Conservation (phyloP, 2,329 filamentous ascomycete genomes). For the Biscogniauxia marginata region DNA sequence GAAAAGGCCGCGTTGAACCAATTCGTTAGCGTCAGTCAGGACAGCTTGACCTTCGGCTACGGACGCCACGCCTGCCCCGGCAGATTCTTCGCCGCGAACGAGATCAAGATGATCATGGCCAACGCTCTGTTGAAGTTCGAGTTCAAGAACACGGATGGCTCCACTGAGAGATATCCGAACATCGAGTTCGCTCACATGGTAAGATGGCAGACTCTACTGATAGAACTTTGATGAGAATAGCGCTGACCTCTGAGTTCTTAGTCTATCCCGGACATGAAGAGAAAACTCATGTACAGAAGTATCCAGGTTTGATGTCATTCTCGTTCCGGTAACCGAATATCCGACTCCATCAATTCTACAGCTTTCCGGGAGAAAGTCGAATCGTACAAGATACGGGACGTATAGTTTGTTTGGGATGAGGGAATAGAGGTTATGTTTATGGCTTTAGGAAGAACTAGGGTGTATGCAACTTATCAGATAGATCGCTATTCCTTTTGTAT, state of each 20-base stretch:
- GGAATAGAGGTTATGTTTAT: too few relatives aligned
- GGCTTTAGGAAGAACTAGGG: too few relatives aligned
- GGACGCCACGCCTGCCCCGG: neutral
- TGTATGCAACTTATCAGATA: too few relatives aligned
- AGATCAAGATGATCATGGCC: conserved; percentile 1
- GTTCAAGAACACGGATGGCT: neutral
- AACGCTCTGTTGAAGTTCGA: neutral
- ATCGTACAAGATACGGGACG: too few relatives aligned
- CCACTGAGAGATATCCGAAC: neutral
- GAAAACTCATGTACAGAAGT: neutral
- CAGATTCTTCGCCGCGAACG: neutral
- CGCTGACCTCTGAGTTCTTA: neutral
- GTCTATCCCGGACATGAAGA: neutral
- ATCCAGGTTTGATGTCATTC: neutral
- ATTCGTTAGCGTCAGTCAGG: neutral
- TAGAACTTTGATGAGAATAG: too few relatives aligned
- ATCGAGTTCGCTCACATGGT: neutral
- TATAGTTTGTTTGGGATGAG: too few relatives aligned
- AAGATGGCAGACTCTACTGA: too few relatives aligned
- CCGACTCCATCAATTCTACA: neutral
- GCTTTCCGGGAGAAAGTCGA: too few relatives aligned
- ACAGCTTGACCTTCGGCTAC: neutral
- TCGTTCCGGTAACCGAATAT: neutral
- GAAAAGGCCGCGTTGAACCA: neutral
- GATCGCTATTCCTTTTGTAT: too few relatives aligned